Evolutionary conservation across 495 filamentous ascomycete genomes (phyloP).

Genomic region (Rostrohypoxylon terebratum): DNA sequence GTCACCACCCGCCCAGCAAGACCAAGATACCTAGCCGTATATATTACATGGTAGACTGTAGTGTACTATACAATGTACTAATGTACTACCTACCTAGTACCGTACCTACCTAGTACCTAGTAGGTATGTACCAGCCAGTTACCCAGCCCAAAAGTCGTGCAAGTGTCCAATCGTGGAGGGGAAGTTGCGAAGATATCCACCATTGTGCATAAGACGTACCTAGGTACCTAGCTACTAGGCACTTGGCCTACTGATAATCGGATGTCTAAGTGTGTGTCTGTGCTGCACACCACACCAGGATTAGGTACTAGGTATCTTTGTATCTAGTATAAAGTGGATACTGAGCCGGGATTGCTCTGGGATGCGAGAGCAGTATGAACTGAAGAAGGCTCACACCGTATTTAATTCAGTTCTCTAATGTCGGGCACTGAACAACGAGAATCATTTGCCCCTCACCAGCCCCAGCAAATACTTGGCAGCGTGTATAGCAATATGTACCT

Average conservation of each 20-base stretch:
- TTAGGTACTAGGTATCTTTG: conserved; percentile 15
- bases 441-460: conserved; percentile 5
- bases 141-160: conserved; percentile 40
- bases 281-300: conserved; percentile 35
- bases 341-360: conserved; percentile 15
- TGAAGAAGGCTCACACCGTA: conserved; percentile 18
- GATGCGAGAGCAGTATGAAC: conserved; percentile 16
- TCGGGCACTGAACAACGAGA: conserved; percentile 41
- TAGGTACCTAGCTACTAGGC: too few species aligned
- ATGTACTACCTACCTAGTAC: too few species aligned
- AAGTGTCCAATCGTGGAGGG: conserved; percentile 37
- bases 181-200: conserved; percentile 10
- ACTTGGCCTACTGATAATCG: conserved; percentile 44
- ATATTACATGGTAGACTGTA: too few species aligned
- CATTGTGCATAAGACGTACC: conserved; percentile 6
- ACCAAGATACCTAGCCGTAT: not conserved
- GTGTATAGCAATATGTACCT: too few species aligned
- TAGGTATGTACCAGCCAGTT: not conserved
- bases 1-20: conserved; percentile 32
- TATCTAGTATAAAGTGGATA: conserved; percentile 16
- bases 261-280: conserved; percentile 40
- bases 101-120: too few species aligned
- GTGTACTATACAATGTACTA: too few species aligned
- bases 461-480: not conserved
- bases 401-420: conserved; percentile 11